These are phyloP conservation scores for Sclerotinia sclerotiorum DNA, from an alignment of 2,329 filamentous ascomycete species.

Conservation along the genomic window DNA sequence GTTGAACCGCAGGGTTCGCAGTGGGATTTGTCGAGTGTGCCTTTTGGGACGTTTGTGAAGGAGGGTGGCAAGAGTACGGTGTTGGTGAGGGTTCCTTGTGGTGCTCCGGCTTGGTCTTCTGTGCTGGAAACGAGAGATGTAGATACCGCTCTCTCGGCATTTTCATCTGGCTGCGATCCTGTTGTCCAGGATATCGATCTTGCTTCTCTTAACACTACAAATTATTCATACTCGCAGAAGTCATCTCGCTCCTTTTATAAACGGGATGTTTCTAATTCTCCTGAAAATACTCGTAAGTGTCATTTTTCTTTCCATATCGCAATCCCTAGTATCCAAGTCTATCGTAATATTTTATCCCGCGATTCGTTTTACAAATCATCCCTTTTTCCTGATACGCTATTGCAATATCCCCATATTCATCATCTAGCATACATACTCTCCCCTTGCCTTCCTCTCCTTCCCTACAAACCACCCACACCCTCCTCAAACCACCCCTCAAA, in stretches of 20 bases:
- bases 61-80: conserved; percentile 32
- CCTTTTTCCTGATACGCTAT: too few relatives aligned
- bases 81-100: conserved; percentile 27
- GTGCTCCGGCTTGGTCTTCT: conserved; percentile 16
- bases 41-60: conserved; percentile 29
- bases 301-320: not conserved
- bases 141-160: not conserved
- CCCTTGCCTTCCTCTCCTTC: too few relatives aligned
- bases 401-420: too few relatives aligned
- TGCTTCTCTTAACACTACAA: not conserved
- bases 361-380: not conserved
- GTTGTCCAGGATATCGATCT: not conserved
- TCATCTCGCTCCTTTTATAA: not conserved
- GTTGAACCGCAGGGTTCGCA: conserved; percentile 7
- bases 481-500: too few relatives aligned
- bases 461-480: too few relatives aligned
- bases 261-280: not conserved
- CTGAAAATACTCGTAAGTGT: not conserved
- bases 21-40: conserved; percentile 29
- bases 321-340: not conserved
- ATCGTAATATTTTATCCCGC: not conserved
- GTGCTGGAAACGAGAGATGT: not conserved
- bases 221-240: not conserved
- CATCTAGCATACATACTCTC: too few relatives aligned
- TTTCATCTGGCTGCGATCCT: not conserved